Percentiles rank a stretch among this genome's conserved stretches.
phyloP scores from a whole-genome alignment of 495 filamentous ascomycete genomes.

The Podospora didyma region DNA sequence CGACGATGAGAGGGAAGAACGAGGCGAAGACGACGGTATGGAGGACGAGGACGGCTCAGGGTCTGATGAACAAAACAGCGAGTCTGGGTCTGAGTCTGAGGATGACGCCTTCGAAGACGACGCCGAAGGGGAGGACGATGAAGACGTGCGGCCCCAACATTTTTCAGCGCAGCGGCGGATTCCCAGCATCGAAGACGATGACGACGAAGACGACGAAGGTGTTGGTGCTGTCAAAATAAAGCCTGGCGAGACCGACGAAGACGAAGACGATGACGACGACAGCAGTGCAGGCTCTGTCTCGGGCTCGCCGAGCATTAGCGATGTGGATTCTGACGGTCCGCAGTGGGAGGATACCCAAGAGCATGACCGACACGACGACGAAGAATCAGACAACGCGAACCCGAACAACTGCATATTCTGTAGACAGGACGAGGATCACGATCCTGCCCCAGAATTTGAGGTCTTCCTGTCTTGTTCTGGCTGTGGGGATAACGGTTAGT shows the following conservation, averaged over 20 bases:
- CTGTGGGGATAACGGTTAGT: conserved; percentile 89
- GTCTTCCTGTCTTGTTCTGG: conserved; percentile 72
- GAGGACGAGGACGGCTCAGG: conserved; percentile 15
- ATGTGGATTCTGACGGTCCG: conserved; percentile 35
- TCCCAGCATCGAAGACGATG: conserved; percentile 33
- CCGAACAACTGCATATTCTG: conserved; percentile 76
- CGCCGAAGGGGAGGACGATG: conserved; percentile 42
- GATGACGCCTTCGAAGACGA: conserved; percentile 37
- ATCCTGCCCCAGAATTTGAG: conserved; percentile 85
- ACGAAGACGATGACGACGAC: conserved; percentile 36
- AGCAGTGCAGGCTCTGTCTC: conserved; percentile 17
- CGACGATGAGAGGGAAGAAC: conserved; percentile 29
- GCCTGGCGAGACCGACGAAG: conserved; percentile 49
- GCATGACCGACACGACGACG: conserved; percentile 66
- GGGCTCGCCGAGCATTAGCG: conserved; percentile 23
- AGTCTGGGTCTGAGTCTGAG: conserved; percentile 42
- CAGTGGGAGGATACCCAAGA: conserved; percentile 63
- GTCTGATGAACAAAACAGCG: conserved; percentile 22
- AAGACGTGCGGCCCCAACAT: conserved; percentile 6
- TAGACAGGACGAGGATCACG: conserved; percentile 76
- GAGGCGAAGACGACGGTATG: conserved; percentile 29
- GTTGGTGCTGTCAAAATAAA: conserved; percentile 73
- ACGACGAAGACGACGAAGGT: conserved; percentile 55
- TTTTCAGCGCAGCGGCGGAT: conserved; percentile 33
- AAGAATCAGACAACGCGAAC: conserved; percentile 50